Evolutionary conservation across 2,329 filamentous ascomycete genomes (phyloP).

Genomic region (Neopestalotiopsis rosae): DNA sequence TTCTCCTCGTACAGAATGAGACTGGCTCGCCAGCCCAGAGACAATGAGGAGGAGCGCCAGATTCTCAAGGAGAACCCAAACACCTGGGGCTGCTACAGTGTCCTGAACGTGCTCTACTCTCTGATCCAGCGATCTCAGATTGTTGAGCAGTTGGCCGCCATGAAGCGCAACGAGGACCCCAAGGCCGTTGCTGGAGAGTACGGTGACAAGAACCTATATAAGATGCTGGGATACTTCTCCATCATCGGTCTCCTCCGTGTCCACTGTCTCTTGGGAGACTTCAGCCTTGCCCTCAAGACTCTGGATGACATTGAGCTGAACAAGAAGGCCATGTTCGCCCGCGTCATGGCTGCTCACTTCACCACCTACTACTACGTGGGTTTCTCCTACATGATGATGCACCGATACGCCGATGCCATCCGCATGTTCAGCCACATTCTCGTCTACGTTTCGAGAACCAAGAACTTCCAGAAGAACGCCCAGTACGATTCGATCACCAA

Average conservation of each 20-base stretch:
- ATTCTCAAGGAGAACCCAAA: slow-evolving; percentile 95
- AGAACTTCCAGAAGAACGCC: slow-evolving; percentile 99
- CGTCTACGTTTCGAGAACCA: slow-evolving; percentile 96
- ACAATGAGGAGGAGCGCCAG: slow-evolving; percentile 91
- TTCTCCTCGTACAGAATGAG: slow-evolving; percentile 97
- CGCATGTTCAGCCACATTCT: slow-evolving; percentile 99
- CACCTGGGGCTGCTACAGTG: slow-evolving; percentile 99
- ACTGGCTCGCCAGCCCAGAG: slow-evolving; percentile 76
- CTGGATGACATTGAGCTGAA: slow-evolving; percentile 99
- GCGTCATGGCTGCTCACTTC: slow-evolving; percentile 99
- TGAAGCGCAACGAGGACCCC: slow-evolving; percentile 92
- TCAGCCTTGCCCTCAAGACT: slow-evolving; percentile 97
- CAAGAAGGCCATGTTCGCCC: slow-evolving; percentile 99
- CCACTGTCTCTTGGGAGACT: slow-evolving; percentile 95
- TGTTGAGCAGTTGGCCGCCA: slow-evolving; percentile 92
- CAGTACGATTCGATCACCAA: slow-evolving; percentile 99
- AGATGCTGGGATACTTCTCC: slow-evolving; percentile 99
- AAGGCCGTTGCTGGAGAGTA: slow-evolving; percentile 91
- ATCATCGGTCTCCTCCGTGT: slow-evolving; percentile 97
- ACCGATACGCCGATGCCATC: slow-evolving; percentile 98
- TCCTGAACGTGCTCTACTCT: slow-evolving; percentile 98
- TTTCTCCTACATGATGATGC: slow-evolving; percentile 99
- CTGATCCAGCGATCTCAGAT: slow-evolving; percentile 98
- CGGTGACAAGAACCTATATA: slow-evolving; percentile 90
- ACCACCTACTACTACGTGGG: slow-evolving; percentile 99